Evolutionary conservation across 495 filamentous ascomycete species (phyloP), one percentile per base, ranked within the genome.

Genomic region (Aspergillus nidulans): DNA sequence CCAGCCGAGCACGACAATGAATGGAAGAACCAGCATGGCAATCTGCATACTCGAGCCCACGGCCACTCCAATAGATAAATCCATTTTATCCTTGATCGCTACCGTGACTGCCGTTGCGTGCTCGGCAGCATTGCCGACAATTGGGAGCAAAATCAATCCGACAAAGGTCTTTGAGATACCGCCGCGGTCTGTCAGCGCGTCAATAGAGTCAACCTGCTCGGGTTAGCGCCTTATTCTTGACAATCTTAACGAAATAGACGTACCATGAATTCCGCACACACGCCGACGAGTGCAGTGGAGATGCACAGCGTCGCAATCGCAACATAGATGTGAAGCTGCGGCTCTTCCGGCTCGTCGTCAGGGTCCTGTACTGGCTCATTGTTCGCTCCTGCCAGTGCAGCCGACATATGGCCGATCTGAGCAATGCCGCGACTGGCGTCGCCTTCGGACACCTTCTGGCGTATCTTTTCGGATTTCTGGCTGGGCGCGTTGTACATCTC

Each of bases 251-350:
- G 0, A 38, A 13, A 34, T 10, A 25, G 23, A 8, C 49, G 13
- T 63, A 73, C 90, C 83, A 97, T 91, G 66, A 84, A 95, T 65
- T 97, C 92, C 16, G 92, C 89, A 65, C 92, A 96, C 32, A 95
- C 73, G 16, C 87, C 92, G 49, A 97, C 89, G 30, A 96, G 74
- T 13, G 83, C 84, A 6, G 92, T 97, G 1, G 87, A 84, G 30
- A 81, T 72, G 10, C 73, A 74, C 7, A 97, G 80, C 0, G 88
- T 90, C 40, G 81, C 69, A 6, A 94, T 32, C 3, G 92, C 91
- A 39, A 88, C 86, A 32, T 60, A 60, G 38, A 92, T 74, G 21
- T 81, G 80, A 8, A 96, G 75, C 59, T 89, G 82, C 0, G 91
- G 89, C 58, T 82, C 75, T 63, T 95, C 90, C 0, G 85, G 80